A percentile compares a stretch with the other conserved stretches of the same genome.
phyloP scores from a whole-genome alignment of 257 asterid species.

The Ophiorrhiza pumila region DNA sequence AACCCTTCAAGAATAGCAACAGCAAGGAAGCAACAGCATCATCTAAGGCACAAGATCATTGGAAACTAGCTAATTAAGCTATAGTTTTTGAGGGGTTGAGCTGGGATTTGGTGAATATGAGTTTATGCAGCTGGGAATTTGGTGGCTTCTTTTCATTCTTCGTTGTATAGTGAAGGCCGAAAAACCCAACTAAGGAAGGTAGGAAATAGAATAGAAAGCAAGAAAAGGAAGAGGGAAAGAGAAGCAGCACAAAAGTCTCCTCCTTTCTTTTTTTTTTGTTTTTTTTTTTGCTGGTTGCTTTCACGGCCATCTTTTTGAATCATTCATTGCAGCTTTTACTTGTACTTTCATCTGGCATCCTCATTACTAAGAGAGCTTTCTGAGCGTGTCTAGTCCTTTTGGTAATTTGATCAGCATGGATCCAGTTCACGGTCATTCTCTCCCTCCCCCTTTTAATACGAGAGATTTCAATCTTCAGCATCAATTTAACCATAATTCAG shows the following conservation, averaged over 20 bases:
- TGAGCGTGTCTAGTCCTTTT: neutral
- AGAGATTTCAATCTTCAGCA: constrained; percentile 75
- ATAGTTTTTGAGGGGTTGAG: neutral
- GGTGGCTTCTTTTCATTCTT: constrained; percentile 30
- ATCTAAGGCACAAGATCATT: constrained; percentile 3
- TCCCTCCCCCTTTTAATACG: constrained; percentile 79
- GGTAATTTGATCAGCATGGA: constrained; percentile 27
- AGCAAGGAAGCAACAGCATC: neutral
- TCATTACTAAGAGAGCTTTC: constrained; percentile 5
- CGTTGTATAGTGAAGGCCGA: constrained; percentile 1
- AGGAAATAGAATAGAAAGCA: constrained; percentile 21
- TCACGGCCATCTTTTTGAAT: constrained; percentile 27
- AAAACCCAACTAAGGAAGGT: neutral
- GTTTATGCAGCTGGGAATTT: constrained; percentile 24
- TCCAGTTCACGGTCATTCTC: constrained; percentile 40
- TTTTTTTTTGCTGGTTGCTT: constrained; percentile 23
- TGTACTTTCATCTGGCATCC: constrained; percentile 23
- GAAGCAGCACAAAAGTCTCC: constrained; percentile 30
- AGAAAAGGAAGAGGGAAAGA: constrained; percentile 20
- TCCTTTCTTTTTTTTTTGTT: constrained; percentile 1
- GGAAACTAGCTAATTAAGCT: neutral
- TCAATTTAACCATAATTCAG: constrained; percentile 46
- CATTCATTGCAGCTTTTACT: constrained; percentile 34
- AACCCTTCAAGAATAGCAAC: constrained; percentile 12
- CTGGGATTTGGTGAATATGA: constrained; percentile 1